phyloP scores from a whole-genome alignment of 1,139 yeast genomes.

The Kodamaea alishanica region DNA sequence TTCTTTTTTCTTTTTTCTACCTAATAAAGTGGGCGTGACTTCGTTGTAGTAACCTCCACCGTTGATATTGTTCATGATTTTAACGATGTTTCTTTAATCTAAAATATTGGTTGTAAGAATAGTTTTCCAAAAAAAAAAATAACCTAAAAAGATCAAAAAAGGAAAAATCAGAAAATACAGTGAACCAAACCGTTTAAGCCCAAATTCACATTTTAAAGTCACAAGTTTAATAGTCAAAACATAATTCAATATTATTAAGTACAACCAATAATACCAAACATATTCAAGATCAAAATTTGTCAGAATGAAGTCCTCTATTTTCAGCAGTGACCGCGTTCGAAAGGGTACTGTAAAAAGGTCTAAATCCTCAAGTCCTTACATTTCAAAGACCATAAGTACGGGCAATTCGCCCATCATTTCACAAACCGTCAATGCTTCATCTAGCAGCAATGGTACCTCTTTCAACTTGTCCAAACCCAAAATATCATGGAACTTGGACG shows the following conservation, averaged over 20 bases:
- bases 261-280: not conserved
- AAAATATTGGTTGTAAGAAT: not conserved
- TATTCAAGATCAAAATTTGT: no score
- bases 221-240: not conserved
- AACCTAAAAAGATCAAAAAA: not conserved
- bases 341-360: slow-evolving; percentile 15
- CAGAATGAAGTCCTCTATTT: slow-evolving; percentile 37
- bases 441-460: not conserved
- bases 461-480: slow-evolving; percentile 7
- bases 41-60: slow-evolving; percentile 15
- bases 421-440: not conserved
- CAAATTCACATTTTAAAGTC: not conserved
- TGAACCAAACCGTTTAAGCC: not conserved
- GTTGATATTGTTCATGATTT: slow-evolving; percentile 1
- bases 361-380: slow-evolving; percentile 18
- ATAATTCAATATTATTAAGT: not conserved
- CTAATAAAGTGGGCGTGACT: slow-evolving; percentile 14
- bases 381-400: slow-evolving; percentile 7
- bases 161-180: not conserved
- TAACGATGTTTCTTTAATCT: not conserved
- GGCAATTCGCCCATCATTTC: slow-evolving; percentile 9
- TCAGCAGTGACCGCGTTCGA: slow-evolving; percentile 23
- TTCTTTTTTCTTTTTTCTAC: not conserved
- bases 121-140: not conserved
- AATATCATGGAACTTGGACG: slow-evolving; percentile 40